phyloP scores from a whole-genome alignment of 257 asterid genomes.

The Perilla frutescens region DNA sequence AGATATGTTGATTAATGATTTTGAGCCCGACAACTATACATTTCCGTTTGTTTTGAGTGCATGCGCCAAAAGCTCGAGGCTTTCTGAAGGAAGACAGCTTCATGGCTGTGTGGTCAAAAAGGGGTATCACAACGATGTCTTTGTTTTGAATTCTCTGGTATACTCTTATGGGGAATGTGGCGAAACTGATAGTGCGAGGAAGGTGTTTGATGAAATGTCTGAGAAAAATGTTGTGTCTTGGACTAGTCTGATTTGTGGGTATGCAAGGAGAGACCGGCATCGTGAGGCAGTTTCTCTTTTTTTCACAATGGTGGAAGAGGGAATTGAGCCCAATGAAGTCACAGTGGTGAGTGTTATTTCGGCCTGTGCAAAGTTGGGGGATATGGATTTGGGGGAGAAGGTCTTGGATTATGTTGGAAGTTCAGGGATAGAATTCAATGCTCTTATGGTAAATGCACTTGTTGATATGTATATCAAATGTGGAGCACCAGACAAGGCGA shows the following conservation, averaged over 20 bases:
- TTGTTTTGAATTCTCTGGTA: slow-evolving; percentile 52
- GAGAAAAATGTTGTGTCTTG: slow-evolving; percentile 62
- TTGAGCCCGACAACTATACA: slow-evolving; percentile 54
- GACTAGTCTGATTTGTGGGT: slow-evolving; percentile 66
- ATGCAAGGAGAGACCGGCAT: slow-evolving; percentile 39
- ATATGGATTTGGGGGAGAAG: slow-evolving; percentile 48
- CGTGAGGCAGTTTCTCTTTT: slow-evolving; percentile 59
- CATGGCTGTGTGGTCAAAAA: slow-evolving; percentile 50
- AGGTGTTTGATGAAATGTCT: slow-evolving; percentile 60
- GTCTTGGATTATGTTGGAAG: slow-evolving; percentile 37
- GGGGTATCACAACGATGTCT: slow-evolving; percentile 49
- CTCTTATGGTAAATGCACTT: slow-evolving; percentile 55
- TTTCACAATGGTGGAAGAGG: slow-evolving; percentile 53
- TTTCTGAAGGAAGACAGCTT: slow-evolving; percentile 48
- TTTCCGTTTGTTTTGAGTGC: slow-evolving; percentile 64
- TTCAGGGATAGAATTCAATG: slow-evolving; percentile 43
- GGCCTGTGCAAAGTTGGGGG: slow-evolving; percentile 56
- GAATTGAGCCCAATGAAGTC: slow-evolving; percentile 52
- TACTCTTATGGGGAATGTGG: slow-evolving; percentile 57
- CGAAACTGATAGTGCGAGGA: slow-evolving; percentile 52
- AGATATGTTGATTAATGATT: slow-evolving; percentile 46
- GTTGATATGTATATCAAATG: slow-evolving; percentile 69
- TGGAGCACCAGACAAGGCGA: slow-evolving; percentile 53
- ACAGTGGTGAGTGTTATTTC: slow-evolving; percentile 50
- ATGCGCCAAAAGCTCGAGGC: slow-evolving; percentile 47